Conservation (phyloP, 2,329 filamentous ascomycete species). For the Fusarium caatingaense region DNA sequence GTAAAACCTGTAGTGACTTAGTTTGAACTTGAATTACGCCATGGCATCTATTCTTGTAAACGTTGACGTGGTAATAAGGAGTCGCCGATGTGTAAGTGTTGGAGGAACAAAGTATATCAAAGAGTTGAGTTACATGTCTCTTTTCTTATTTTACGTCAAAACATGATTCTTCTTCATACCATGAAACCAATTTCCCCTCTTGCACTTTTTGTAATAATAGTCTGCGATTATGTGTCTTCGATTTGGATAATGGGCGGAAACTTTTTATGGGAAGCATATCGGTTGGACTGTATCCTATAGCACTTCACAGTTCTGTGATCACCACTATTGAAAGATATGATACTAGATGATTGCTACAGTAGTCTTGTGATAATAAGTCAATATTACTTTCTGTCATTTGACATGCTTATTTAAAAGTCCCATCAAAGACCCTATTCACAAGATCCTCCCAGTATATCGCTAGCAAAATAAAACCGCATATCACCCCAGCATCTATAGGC, state of each 20-base stretch:
- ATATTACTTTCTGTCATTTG: background rate
- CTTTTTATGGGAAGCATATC: background rate
- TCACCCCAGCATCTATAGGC: conserved; percentile 2
- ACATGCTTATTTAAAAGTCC: background rate
- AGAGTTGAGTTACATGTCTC: background rate
- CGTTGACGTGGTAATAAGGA: background rate
- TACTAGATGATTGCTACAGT: background rate
- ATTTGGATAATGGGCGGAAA: background rate
- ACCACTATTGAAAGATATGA: background rate
- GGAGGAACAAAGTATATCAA: background rate
- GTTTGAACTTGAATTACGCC: background rate
- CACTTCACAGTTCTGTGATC: background rate
- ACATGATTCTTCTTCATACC: background rate
- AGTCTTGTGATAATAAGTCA: background rate
- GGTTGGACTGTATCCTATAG: background rate
- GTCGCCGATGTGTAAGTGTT: background rate
- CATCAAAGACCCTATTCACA: background rate
- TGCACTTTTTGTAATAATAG: background rate
- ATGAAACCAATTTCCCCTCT: background rate
- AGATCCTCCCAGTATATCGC: background rate
- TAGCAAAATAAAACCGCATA: background rate
- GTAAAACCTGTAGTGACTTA: background rate
- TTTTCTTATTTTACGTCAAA: background rate
- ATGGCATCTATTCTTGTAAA: background rate
- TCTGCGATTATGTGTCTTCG: background rate